phyloP scores from a whole-genome alignment of 1,284 basidiomycete genomes.

The Ceratobasidium sp. region DNA sequence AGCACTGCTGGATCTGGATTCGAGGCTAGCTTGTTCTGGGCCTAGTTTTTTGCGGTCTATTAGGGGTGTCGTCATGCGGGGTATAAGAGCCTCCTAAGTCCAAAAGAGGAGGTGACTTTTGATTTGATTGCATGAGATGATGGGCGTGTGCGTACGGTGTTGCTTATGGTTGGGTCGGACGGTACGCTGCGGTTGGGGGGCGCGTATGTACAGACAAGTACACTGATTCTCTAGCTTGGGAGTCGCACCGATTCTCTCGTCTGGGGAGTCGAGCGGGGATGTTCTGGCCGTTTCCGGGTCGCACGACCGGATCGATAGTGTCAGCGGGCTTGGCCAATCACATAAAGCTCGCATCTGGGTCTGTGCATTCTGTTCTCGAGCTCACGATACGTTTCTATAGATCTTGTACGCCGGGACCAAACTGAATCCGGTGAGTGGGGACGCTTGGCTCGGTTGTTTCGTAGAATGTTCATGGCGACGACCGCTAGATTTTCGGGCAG shows the following conservation, averaged over 20 bases:
- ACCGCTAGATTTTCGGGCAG: conserved; percentile 37
- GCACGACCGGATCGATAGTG: conserved; percentile 19
- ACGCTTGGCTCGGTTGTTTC: background rate
- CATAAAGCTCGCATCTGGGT: conserved; percentile 15
- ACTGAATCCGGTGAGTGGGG: conserved; percentile 18
- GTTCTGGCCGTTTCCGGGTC: background rate
- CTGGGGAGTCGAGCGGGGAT: too few species aligned
- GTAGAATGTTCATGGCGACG: background rate
- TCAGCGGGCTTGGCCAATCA: background rate
- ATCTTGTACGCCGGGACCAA: conserved; percentile 21
- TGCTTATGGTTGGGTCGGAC: background rate
- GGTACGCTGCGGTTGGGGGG: background rate
- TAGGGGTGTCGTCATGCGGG: conserved; percentile 1
- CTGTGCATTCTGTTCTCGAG: background rate
- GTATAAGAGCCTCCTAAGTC: too few species aligned
- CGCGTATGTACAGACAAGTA: background rate
- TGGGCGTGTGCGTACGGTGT: background rate
- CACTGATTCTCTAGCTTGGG: background rate
- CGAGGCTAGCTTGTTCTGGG: too few species aligned
- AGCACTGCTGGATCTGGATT: background rate
- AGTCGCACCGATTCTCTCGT: too few species aligned
- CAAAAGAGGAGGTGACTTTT: too few species aligned
- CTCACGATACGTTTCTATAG: background rate
- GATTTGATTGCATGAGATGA: background rate
- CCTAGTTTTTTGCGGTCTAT: background rate